Evolutionary conservation across 2,329 filamentous ascomycete genomes (phyloP), one percentile per base, ranked within the genome.

Genomic region (Aspergillus brunneoviolaceus): DNA sequence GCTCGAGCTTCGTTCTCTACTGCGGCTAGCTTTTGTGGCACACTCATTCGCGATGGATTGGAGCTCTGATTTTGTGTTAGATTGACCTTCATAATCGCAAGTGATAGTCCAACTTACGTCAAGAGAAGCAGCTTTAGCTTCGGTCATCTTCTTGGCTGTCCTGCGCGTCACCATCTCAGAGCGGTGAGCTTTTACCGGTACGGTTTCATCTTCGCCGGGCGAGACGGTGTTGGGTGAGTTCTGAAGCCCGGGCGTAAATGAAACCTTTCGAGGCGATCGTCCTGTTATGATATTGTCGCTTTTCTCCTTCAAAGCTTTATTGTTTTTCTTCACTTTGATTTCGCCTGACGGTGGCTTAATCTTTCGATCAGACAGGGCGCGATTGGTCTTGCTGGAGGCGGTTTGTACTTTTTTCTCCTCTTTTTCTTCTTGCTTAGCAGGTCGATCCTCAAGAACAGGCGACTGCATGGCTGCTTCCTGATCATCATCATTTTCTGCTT

Each of bases 1-100:
- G 71, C 73, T 42, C 73, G 70, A 23, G 79, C 79, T 63, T 81
- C 79, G 21, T 74, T 72, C 63, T 80, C 76, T 4, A 74, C 76
- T 1, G 70, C 72, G 12, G 76, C 77, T 10, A 81, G 72, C 61
- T 80, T 81, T 60, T 81, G 75, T 5, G 73, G 58, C 5, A 81
- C 68, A 35, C 74, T 78, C 57, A 76, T 63, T n/a, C 65, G 67
- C 27, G 42, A 19, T 19, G 42, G 5, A 68, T 60, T 47, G 69
- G 65, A 7, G 55, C 57, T 33, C 49, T 31, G 31, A 3, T 47
- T 19, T 31, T 33, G 27, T 21, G n/a, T 61, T 45, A 59, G 52
- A 14, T 27, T 25, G 31, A 47, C 25, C 21, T 23, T 12, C 3
- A 7, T 25, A n/a, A 33, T 4, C 42, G 16, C 11, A 10, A 23